phyloP scores from a whole-genome alignment of 2,329 filamentous ascomycete species.

The Magnaporthiopsis incrustans region DNA sequence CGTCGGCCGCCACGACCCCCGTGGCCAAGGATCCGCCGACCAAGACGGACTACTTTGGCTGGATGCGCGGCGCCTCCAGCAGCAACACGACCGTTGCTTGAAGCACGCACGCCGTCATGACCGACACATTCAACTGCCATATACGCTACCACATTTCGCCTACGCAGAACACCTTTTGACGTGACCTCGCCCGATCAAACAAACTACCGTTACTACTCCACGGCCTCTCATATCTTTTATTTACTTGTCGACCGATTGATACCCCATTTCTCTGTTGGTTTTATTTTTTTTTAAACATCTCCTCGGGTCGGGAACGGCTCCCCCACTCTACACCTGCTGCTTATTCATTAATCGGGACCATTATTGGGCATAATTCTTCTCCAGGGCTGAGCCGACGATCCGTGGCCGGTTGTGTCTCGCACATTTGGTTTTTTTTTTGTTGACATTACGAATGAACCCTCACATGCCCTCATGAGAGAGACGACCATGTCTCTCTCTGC shows the following conservation, averaged over 20 bases:
- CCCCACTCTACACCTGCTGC: background rate
- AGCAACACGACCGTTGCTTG: background rate
- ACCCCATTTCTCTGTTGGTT: slow-evolving; percentile 1
- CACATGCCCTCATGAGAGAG: background rate
- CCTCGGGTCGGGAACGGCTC: background rate
- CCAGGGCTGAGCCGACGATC: background rate
- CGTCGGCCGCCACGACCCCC: background rate
- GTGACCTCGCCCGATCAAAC: background rate
- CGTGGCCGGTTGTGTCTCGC: background rate
- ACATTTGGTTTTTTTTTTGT: background rate
- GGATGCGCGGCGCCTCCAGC: slow-evolving; percentile 13
- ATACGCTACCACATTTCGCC: background rate
- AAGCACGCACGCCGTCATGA: background rate
- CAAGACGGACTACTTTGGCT: slow-evolving; percentile 13
- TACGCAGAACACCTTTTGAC: background rate
- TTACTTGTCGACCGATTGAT: background rate
- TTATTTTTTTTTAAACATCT: background rate
- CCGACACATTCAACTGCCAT: background rate
- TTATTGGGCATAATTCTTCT: background rate
- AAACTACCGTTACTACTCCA: background rate
- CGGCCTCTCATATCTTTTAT: background rate
- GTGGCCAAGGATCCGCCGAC: background rate
- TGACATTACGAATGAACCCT: background rate
- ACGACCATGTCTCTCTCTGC: background rate
- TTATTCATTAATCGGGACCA: background rate